These are phyloP conservation scores for Periconia macrospinosa DNA, from an alignment of 2,329 filamentous ascomycete genomes.

Conservation along the genomic window DNA sequence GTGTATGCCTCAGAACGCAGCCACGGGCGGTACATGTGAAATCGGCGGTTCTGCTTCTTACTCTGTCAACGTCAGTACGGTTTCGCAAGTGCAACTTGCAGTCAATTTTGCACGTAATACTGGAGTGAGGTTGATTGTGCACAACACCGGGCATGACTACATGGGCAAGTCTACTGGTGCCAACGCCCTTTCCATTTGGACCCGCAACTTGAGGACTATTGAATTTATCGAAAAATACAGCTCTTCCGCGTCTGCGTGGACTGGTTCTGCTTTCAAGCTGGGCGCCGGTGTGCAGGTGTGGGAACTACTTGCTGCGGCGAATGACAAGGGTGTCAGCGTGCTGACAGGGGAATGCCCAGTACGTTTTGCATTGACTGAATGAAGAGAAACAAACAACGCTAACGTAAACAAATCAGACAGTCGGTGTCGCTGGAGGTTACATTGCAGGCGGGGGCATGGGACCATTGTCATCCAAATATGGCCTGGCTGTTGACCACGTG, in stretches of 20 bases:
- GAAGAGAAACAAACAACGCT: not conserved
- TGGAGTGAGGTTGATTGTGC: slow-evolving; percentile 19
- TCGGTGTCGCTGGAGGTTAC: slow-evolving; percentile 47
- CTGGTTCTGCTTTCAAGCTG: slow-evolving; percentile 15
- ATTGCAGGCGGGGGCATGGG: slow-evolving; percentile 53
- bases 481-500: not conserved
- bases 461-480: not conserved
- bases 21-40: slow-evolving; percentile 17
- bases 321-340: not conserved
- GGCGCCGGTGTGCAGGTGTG: slow-evolving; percentile 15
- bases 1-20: slow-evolving; percentile 22
- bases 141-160: slow-evolving; percentile 24
- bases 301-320: slow-evolving; percentile 1
- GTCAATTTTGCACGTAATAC: slow-evolving; percentile 12
- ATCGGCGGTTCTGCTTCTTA: slow-evolving; percentile 26
- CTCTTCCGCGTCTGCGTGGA: not conserved
- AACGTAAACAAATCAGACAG: slow-evolving; percentile 26
- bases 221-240: slow-evolving; percentile 7
- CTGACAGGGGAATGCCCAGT: not conserved
- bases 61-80: slow-evolving; percentile 17
- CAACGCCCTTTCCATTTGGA: slow-evolving; percentile 18
- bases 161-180: slow-evolving; percentile 17
- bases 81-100: slow-evolving; percentile 16
- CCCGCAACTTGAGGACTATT: slow-evolving; percentile 16
- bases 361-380: not conserved